Conservation (phyloP, 164 flowering plant species). For the Tinospora cordifolia region DNA sequence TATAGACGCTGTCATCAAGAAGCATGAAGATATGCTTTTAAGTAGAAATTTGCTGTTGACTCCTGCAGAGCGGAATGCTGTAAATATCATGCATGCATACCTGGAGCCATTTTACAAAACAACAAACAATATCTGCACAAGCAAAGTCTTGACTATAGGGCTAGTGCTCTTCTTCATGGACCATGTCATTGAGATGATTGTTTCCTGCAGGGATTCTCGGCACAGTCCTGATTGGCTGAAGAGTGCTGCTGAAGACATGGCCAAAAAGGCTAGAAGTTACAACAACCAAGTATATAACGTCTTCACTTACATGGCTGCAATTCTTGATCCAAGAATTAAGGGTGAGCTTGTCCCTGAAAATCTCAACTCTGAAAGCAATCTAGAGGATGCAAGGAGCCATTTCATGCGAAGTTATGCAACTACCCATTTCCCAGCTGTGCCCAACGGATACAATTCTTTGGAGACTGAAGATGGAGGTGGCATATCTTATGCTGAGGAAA, state of each 20-base stretch:
- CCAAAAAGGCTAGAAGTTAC: slow-evolving; percentile 49
- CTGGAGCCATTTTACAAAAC: slow-evolving; percentile 83
- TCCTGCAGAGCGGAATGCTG: slow-evolving; percentile 55
- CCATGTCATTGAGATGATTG: slow-evolving; percentile 68
- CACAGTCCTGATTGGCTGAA: slow-evolving; percentile 80
- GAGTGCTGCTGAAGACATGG: slow-evolving; percentile 72
- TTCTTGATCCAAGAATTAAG: slow-evolving; percentile 93
- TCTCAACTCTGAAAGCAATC: slow-evolving; percentile 51
- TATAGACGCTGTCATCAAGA: slow-evolving; percentile 65
- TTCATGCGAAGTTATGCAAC: slow-evolving; percentile 64
- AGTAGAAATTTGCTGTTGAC: slow-evolving; percentile 43
- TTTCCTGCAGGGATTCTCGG: slow-evolving; percentile 57
- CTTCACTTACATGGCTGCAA: slow-evolving; percentile 79
- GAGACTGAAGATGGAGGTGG: slow-evolving; percentile 59
- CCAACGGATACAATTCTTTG: slow-evolving; percentile 37
- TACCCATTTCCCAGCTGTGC: slow-evolving; percentile 49
- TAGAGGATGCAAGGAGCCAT: slow-evolving; percentile 74
- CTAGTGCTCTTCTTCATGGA: slow-evolving; percentile 94
- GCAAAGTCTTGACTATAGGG: slow-evolving; percentile 66
- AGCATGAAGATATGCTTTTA: slow-evolving; percentile 51
- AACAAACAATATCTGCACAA: slow-evolving; percentile 72
- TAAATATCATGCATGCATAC: slow-evolving; percentile 47
- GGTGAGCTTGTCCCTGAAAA: slow-evolving; percentile 74
- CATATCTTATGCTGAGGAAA: slow-evolving; percentile 91
- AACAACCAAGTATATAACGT: slow-evolving; percentile 63